Percentiles rank a stretch among this genome's conserved stretches.
Conservation (phyloP, 1,139 yeast species). For the Blastobotrys proliferans region DNA sequence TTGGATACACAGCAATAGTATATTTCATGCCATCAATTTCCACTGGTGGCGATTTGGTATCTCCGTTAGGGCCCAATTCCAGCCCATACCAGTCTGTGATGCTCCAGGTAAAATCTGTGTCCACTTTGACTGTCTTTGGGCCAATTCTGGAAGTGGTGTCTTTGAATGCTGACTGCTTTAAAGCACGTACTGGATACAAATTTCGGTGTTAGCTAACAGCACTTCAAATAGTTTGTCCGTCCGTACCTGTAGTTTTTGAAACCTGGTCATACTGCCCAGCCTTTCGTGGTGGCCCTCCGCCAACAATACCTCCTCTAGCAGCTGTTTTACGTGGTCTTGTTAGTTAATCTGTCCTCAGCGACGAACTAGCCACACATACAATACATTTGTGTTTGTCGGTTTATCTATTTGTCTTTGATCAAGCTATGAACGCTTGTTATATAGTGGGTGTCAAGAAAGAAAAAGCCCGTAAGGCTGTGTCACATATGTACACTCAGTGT, state of each 20-base stretch:
- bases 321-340: too few species aligned
- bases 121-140: constrained; percentile 4
- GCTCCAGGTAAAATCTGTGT: constrained; percentile 14
- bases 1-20: constrained; percentile 14
- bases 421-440: too few species aligned
- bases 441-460: too few species aligned
- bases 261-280: neutral
- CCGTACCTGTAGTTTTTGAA: neutral
- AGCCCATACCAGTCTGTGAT: constrained; percentile 12
- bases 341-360: too few species aligned
- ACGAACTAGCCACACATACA: too few species aligned
- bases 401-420: too few species aligned
- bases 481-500: too few species aligned
- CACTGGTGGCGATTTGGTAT: constrained; percentile 13
- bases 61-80: constrained; percentile 10
- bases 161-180: constrained; percentile 6
- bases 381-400: too few species aligned
- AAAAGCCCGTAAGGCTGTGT: too few species aligned
- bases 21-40: constrained; percentile 9
- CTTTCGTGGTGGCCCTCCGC: too few species aligned
- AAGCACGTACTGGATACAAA: constrained; percentile 9
- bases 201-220: too few species aligned
- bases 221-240: neutral
- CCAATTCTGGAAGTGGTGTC: neutral
- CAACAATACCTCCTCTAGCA: too few species aligned